Evolutionary conservation across 2,329 filamentous ascomycete species (phyloP).

Genomic region (Colletotrichum sp.): DNA sequence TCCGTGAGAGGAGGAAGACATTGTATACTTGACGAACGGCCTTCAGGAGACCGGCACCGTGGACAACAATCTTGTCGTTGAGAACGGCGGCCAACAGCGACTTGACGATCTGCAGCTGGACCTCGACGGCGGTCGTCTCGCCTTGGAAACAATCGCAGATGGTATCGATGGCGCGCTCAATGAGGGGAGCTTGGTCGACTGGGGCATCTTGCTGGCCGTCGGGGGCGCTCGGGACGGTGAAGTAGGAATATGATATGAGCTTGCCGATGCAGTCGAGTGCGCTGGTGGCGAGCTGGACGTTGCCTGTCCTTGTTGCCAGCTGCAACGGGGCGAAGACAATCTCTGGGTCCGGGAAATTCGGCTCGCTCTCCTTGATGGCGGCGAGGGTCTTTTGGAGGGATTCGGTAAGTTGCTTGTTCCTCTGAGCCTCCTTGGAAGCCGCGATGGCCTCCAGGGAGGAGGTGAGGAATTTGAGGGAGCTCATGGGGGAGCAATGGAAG

Average conservation of each 20-base stretch:
- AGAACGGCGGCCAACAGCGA: conserved; percentile 92
- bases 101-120: conserved; percentile 98
- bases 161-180: conserved; percentile 97
- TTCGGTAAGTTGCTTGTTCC: conserved; percentile 83
- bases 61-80: conserved; percentile 98
- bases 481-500: conserved; percentile 68
- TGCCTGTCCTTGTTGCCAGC: conserved; percentile 86
- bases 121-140: conserved; percentile 88
- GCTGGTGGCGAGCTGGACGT: conserved; percentile 83
- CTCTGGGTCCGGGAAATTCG: conserved; percentile 85
- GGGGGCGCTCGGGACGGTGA: conserved; percentile 71
- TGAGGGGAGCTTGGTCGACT: conserved; percentile 77
- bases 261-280: conserved; percentile 98
- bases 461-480: conserved; percentile 94
- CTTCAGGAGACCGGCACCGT: conserved; percentile 94
- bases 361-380: conserved; percentile 85
- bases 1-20: conserved; percentile 95
- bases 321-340: conserved; percentile 90
- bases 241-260: conserved; percentile 98
- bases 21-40: conserved; percentile 98
- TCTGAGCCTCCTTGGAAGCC: conserved; percentile 87
- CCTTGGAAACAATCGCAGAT: conserved; percentile 99
- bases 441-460: conserved; percentile 92
- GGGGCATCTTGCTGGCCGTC: conserved; percentile 31
- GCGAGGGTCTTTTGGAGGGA: conserved; percentile 81